These are phyloP conservation scores for Beauveria sp. DNA, from an alignment of 2,329 filamentous ascomycete genomes.

Conservation along the genomic window DNA sequence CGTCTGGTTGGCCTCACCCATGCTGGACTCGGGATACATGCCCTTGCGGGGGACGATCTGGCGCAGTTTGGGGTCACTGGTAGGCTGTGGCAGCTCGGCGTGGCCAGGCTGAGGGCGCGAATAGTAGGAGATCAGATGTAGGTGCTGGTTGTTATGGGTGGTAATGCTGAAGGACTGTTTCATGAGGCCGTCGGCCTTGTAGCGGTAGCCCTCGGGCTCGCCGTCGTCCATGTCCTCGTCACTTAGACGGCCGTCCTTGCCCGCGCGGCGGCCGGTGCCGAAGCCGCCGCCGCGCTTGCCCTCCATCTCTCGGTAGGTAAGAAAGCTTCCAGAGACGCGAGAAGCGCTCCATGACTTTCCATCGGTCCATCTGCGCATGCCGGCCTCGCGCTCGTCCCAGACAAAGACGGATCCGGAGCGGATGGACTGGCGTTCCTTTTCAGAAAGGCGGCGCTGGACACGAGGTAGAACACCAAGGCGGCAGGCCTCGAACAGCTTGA, in stretches of 20 bases:
- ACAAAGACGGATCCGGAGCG: constrained; percentile 96
- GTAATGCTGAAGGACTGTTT: constrained; percentile 99
- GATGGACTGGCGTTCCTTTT: constrained; percentile 95
- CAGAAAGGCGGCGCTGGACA: constrained; percentile 85
- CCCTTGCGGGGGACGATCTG: constrained; percentile 83
- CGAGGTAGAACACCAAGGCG: constrained; percentile 80
- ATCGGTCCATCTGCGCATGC: constrained; percentile 97
- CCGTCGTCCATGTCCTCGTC: constrained; percentile 80
- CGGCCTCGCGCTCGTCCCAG: constrained; percentile 98
- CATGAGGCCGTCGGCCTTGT: constrained; percentile 95
- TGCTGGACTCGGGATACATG: constrained; percentile 93
- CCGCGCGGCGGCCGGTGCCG: constrained; percentile 47
- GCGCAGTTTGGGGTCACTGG: constrained; percentile 69
- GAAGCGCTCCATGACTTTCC: constrained; percentile 99
- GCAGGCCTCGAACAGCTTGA: constrained; percentile 97
- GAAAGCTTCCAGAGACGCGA: constrained; percentile 90
- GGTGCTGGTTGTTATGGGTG: constrained; percentile 76
- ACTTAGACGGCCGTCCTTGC: constrained; percentile 70
- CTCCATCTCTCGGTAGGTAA: constrained; percentile 98
- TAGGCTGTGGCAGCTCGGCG: constrained; percentile 70
- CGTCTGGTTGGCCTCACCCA: constrained; percentile 74
- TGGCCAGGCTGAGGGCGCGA: constrained; percentile 68
- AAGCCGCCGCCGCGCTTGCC: constrained; percentile 85
- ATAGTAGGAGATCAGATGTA: constrained; percentile 97
- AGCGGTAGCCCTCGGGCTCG: constrained; percentile 84